A percentile compares a stretch with the other conserved stretches of the same genome.
Evolutionary conservation across 2,329 filamentous ascomycete genomes (phyloP).

Genomic region (Botrytis squamosa): DNA sequence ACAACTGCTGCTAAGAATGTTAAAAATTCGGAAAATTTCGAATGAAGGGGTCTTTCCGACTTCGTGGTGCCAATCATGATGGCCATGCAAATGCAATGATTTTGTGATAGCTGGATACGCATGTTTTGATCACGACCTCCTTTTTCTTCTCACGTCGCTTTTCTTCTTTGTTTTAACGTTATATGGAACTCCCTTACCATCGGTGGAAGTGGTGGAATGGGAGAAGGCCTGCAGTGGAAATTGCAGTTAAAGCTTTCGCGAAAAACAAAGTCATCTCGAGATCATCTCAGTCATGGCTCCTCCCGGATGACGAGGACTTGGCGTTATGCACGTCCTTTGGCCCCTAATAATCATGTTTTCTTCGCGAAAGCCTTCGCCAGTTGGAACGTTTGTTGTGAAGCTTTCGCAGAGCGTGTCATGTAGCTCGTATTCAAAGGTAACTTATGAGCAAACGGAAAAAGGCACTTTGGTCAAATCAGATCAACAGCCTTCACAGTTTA

Average conservation of each 20-base stretch:
- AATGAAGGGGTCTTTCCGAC: not conserved
- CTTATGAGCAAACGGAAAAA: not conserved
- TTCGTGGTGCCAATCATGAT: conserved; percentile 7
- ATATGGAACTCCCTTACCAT: not conserved
- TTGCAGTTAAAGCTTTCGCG: not conserved
- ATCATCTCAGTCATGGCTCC: conserved; percentile 4
- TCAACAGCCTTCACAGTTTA: not conserved
- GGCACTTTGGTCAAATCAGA: not conserved
- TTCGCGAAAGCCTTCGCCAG: not conserved
- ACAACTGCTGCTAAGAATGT: not conserved
- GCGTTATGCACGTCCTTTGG: conserved; percentile 1
- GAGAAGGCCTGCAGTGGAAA: not conserved
- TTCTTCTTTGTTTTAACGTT: not conserved
- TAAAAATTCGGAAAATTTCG: not conserved
- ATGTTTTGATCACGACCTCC: conserved; percentile 3
- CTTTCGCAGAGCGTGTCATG: not conserved
- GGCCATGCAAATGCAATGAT: not conserved
- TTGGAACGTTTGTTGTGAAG: not conserved
- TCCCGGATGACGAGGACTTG: not conserved
- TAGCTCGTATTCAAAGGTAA: not conserved
- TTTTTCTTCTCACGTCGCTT: not conserved
- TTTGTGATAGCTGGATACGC: not conserved
- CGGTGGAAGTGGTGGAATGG: not conserved
- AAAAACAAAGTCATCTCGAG: not conserved
- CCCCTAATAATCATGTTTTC: not conserved